A percentile compares a stretch with the other conserved stretches of the same genome.
Conservation (phyloP, 1,139 yeast species). For the Blastobotrys aristatus region DNA sequence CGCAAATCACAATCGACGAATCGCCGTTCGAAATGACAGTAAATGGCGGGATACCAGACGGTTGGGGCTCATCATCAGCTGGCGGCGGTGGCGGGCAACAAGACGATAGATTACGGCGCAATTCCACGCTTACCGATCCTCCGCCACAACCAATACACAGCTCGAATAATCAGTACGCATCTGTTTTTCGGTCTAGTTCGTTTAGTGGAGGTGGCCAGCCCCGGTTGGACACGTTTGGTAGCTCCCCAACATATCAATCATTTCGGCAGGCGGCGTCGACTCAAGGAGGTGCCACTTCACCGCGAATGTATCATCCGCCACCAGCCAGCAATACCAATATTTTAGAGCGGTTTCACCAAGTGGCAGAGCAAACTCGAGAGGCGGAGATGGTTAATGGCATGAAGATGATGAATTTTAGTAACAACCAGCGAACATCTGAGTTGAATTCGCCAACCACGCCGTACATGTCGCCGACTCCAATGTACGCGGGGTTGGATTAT, state of each 20-base stretch:
- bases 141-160: background rate
- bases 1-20: conserved; percentile 11
- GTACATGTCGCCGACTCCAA: conserved; percentile 23
- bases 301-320: background rate
- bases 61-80: background rate
- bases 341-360: conserved; percentile 53
- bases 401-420: conserved; percentile 17
- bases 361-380: conserved; percentile 76
- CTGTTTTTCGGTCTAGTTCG: conserved; percentile 11
- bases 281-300: conserved; percentile 3
- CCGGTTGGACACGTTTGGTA: conserved; percentile 6
- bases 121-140: conserved; percentile 15
- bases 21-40: conserved; percentile 14
- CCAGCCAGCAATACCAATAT: conserved; percentile 14
- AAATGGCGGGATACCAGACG: conserved; percentile 4
- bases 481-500: conserved; percentile 14
- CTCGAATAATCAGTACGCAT: background rate
- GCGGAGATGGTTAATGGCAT: conserved; percentile 56
- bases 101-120: conserved; percentile 9
- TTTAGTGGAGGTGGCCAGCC: conserved; percentile 9
- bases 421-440: conserved; percentile 7
- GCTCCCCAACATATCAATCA: conserved; percentile 10
- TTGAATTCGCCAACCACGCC: conserved; percentile 16
- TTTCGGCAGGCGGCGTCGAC: conserved; percentile 8
- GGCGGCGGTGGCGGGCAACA: no score